Evolutionary conservation across 192 early-diverging fungal species (phyloP).

Genomic region (Backusella psychrophila): DNA sequence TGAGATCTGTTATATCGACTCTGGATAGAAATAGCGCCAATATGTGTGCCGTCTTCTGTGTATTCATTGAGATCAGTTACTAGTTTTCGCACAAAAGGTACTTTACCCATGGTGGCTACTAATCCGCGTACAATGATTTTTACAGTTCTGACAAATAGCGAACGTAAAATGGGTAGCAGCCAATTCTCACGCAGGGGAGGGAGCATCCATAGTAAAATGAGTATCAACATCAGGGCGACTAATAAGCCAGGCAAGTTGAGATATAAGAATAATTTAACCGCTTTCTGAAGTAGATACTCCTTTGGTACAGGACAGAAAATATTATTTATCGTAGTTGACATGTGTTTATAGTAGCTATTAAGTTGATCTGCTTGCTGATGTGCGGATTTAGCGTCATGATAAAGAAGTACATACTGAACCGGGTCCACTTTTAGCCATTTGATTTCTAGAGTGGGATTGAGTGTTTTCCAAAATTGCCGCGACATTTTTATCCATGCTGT

Average conservation of each 20-base stretch:
- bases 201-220: conserved; percentile 27
- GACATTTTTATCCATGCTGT: not conserved
- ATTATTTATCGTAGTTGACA: not conserved
- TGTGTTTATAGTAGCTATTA: not conserved
- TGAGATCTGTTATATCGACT: conserved; percentile 12
- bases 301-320: not conserved
- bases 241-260: conserved; percentile 30
- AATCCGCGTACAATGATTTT: not conserved
- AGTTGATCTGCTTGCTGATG: not conserved
- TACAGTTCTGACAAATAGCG: not conserved
- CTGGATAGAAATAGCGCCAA: conserved; percentile 31
- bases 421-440: conserved; percentile 28
- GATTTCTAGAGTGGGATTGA: conserved; percentile 13
- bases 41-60: conserved; percentile 23
- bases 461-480: not conserved
- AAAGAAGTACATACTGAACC: conserved; percentile 9
- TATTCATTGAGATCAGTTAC: conserved; percentile 19
- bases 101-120: not conserved
- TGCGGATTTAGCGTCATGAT: not conserved
- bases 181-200: conserved; percentile 17
- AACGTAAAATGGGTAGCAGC: conserved; percentile 12
- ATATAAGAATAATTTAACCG: not conserved
- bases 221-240: conserved; percentile 14
- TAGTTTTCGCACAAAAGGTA: not conserved
- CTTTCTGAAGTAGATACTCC: not conserved